Base-by-base conservation (phyloP, 1,139 yeast genomes). In the Magnusiomyces starmeri region DNA sequence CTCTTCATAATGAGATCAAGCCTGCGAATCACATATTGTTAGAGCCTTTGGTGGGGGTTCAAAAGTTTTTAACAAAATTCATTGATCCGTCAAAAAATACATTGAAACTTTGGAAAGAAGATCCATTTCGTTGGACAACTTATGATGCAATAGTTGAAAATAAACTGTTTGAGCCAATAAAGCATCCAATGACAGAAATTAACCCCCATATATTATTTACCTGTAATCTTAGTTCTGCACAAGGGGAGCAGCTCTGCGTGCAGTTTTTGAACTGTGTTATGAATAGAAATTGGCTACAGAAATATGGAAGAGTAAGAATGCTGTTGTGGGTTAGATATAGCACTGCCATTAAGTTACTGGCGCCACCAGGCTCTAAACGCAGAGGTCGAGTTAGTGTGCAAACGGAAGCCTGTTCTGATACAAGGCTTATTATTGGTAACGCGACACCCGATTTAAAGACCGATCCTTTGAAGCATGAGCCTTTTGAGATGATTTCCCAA, bases 231-330 rank as follows among this genome's bases (percentile, higher is more conserved):
- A 73, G 86, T 0, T 73, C 76, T 34, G 67, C 71, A 26, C 75
- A 71, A 54, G 88, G 88, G 6, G 95, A 85, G 64, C 79, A 83
- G 46, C 73, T 86, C 25, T 67, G 84, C 39, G 83, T 86, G 48
- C 96, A 88, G 68, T 85, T 90, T 81, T 66, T 85, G 32, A 76
- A 76, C 60, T 85, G 95, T 65, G 71, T 83, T 43, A 81, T 78
- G 1, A 76, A 83, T 63, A 74, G 77, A 49, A 85, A 85, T 61
- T 87, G 96, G 96, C 65, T 86, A 16, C 85, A 82, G 59, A 72
- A 74, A 57, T 85, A 76, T 64, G 96, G 96, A 0, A 73, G 85
- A 50, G 88, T 85, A 1, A 71, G 85, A 54, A 79, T 85, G 82
- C 68, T 87, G 18, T 62, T 85, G 32, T 76, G 86, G 76, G 72